A percentile compares a stretch with the other conserved stretches of the same genome.
Evolutionary conservation across 1,139 yeast genomes (phyloP).

Genomic region (Hyphopichia wangnamkhiaoensis): DNA sequence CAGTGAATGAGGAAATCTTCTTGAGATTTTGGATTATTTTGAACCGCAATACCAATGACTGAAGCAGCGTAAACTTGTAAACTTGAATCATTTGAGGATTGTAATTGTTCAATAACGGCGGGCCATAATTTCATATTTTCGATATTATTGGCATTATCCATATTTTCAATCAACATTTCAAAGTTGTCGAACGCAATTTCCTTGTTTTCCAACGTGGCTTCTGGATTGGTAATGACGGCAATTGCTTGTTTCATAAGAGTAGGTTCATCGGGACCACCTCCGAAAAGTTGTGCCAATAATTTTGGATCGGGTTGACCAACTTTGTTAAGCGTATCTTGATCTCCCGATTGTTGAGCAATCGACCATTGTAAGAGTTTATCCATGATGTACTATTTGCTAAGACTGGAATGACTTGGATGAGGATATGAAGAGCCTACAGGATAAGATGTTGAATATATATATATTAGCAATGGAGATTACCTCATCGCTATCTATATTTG

Average conservation of each 20-base stretch:
- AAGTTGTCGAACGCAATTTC: slow-evolving; percentile 84
- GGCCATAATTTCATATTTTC: slow-evolving; percentile 85
- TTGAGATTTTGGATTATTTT: slow-evolving; percentile 80
- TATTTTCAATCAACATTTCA: slow-evolving; percentile 90
- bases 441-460: too few relatives aligned
- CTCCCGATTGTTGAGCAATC: slow-evolving; percentile 71
- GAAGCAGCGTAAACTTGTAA: slow-evolving; percentile 66
- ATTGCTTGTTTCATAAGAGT: slow-evolving; percentile 78
- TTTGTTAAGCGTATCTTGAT: slow-evolving; percentile 59
- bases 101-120: slow-evolving; percentile 50
- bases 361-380: slow-evolving; percentile 93
- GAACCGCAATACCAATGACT: slow-evolving; percentile 87
- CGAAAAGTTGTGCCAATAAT: slow-evolving; percentile 73
- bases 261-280: slow-evolving; percentile 82
- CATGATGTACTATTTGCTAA: slow-evolving; percentile 44
- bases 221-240: slow-evolving; percentile 60
- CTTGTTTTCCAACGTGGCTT: slow-evolving; percentile 61
- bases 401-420: neutral
- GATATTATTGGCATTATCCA: slow-evolving; percentile 93
- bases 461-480: neutral
- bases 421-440: too few relatives aligned
- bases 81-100: slow-evolving; percentile 30
- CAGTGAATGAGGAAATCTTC: slow-evolving; percentile 53
- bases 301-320: slow-evolving; percentile 77
- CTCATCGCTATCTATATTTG: too few relatives aligned